phyloP scores from a whole-genome alignment of 2,329 filamentous ascomycete species.

The Fusarium nisikadoi region DNA sequence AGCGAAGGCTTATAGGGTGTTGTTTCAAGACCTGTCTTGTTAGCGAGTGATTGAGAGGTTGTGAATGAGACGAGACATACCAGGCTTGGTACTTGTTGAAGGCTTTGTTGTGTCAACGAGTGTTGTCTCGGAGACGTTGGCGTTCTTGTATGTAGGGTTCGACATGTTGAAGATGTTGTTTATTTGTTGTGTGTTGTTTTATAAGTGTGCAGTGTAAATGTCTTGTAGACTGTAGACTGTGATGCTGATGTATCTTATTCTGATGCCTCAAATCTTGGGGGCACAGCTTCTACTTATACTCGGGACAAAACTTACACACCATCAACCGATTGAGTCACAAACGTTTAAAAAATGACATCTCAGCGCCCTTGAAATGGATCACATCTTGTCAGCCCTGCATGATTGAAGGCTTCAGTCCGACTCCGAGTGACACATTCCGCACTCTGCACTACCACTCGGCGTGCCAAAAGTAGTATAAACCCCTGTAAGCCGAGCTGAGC shows the following conservation, averaged over 20 bases:
- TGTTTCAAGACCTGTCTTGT: conserved; percentile 11
- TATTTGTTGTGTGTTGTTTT: not conserved
- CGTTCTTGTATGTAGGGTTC: conserved; percentile 28
- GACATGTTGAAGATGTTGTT: conserved; percentile 24
- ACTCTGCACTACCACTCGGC: conserved; percentile 2
- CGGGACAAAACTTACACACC: not conserved
- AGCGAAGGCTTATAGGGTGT: conserved; percentile 26
- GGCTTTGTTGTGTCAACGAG: conserved; percentile 37
- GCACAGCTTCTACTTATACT: conserved; percentile 32
- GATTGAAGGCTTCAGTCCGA: not conserved
- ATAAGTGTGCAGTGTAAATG: not conserved
- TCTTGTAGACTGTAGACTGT: conserved; percentile 6
- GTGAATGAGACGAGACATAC: conserved; percentile 3
- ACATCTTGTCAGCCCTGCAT: conserved; percentile 34
- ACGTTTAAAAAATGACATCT: not conserved
- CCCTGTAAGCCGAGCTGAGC: conserved; percentile 34
- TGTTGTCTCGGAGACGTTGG: conserved; percentile 41
- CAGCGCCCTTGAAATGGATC: conserved; percentile 29
- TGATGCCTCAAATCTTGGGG: not conserved
- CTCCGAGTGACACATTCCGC: conserved; percentile 35
- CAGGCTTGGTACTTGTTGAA: conserved; percentile 28
- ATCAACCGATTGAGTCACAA: conserved; percentile 38
- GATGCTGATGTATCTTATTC: conserved; percentile 5
- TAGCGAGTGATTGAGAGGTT: not conserved
- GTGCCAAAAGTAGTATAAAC: not conserved